These are phyloP conservation scores for Neurospora sp. DNA, from an alignment of 495 filamentous ascomycete genomes.

Conservation along the genomic window DNA sequence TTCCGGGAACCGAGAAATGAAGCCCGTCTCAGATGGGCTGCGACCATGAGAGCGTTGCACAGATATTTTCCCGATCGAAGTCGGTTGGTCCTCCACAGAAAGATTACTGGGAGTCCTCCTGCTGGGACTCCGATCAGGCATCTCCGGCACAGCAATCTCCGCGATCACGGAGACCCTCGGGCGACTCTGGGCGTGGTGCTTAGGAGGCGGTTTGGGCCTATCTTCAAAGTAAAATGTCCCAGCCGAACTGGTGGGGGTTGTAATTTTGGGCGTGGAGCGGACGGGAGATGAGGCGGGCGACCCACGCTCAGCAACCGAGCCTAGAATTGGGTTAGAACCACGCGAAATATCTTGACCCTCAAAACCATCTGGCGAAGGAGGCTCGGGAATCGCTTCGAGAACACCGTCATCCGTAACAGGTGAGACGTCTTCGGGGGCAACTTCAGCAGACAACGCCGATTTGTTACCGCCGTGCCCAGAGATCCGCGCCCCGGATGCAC, in stretches of 20 bases:
- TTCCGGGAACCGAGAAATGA: constrained; percentile 7
- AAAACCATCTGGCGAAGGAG: neutral
- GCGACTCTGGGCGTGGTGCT: constrained; percentile 6
- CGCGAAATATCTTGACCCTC: neutral
- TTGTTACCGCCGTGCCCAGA: constrained; percentile 7
- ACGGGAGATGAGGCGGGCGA: constrained; percentile 10
- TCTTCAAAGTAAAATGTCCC: constrained; percentile 24
- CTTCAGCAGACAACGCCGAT: constrained; percentile 9
- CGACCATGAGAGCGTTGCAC: constrained; percentile 17
- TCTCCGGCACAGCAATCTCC: neutral
- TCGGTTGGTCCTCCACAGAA: constrained; percentile 15
- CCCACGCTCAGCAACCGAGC: constrained; percentile 3
- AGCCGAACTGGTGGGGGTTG: constrained; percentile 15
- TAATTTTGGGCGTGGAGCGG: constrained; percentile 25
- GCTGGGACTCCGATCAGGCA: constrained; percentile 31
- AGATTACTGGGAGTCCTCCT: constrained; percentile 15
- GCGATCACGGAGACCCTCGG: neutral
- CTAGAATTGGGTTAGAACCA: constrained; percentile 3
- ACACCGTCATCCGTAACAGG: neutral
- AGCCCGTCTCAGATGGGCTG: constrained; percentile 10
- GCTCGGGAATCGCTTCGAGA: neutral
- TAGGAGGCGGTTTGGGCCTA: constrained; percentile 12
- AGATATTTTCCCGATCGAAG: constrained; percentile 23
- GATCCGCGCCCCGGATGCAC: constrained; percentile 9
- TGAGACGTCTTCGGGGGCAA: neutral